A percentile compares a stretch with the other conserved stretches of the same genome.
These are phyloP conservation scores for carrot (Daucus carota) DNA, from an alignment of 129 eudicot genomes.

Conservation along the genomic window DNA sequence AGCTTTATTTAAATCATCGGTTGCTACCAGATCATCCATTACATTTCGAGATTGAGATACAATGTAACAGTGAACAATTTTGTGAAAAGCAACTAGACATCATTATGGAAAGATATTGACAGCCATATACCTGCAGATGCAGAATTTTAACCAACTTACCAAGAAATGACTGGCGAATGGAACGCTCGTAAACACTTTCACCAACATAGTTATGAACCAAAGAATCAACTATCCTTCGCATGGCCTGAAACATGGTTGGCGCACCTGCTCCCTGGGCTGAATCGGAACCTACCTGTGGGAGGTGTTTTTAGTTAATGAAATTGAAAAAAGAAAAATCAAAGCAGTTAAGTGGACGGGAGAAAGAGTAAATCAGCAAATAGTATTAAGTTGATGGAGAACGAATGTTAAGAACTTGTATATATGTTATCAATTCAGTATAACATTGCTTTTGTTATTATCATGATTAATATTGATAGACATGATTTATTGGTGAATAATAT, in stretches of 20 bases:
- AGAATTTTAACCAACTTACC: slow-evolving; percentile 38
- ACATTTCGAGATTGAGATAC: too few species aligned
- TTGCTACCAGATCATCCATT: too few species aligned
- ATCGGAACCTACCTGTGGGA: slow-evolving; percentile 78
- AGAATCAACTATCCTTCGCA: slow-evolving; percentile 71
- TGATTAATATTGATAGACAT: too few species aligned
- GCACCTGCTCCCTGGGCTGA: slow-evolving; percentile 99
- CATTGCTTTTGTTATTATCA: too few species aligned
- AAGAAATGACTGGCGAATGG: slow-evolving; percentile 83
- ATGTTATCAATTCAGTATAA: too few species aligned
- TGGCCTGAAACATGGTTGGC: slow-evolving; percentile 93
- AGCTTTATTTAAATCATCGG: too few species aligned
- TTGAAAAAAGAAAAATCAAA: slow-evolving; percentile 1
- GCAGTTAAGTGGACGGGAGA: neutral
- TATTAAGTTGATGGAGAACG: too few species aligned
- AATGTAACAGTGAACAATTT: too few species aligned
- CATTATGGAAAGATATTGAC: neutral
- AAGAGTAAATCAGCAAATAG: neutral
- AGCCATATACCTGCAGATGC: too few species aligned
- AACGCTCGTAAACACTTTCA: slow-evolving; percentile 64
- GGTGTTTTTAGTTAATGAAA: neutral
- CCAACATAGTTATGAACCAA: slow-evolving; percentile 41
- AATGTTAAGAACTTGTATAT: too few species aligned
- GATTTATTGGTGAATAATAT: too few species aligned
- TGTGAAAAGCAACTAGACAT: too few species aligned